These are phyloP conservation scores for Xylariaceae sp. DNA, from an alignment of 2,329 filamentous ascomycete species.

Conservation along the genomic window DNA sequence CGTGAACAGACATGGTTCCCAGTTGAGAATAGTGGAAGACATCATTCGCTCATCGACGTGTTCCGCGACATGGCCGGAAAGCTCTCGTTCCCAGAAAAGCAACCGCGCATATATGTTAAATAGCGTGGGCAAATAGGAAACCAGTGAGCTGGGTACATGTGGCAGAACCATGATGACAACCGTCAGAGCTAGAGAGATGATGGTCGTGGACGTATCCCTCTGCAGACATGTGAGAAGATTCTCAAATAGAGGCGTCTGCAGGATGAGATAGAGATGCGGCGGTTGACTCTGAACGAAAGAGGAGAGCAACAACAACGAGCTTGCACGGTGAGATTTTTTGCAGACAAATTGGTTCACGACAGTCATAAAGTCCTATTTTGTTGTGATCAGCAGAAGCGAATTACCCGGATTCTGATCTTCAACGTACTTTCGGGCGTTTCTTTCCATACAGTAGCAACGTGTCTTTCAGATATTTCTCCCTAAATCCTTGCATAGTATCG, in stretches of 20 bases:
- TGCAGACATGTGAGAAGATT: conserved; percentile 70
- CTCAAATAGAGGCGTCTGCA: conserved; percentile 66
- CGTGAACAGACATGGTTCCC: conserved; percentile 60
- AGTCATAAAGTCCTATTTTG: conserved; percentile 56
- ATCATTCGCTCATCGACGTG: conserved; percentile 36
- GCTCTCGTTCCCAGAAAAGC: conserved; percentile 68
- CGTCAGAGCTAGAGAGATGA: conserved; percentile 69
- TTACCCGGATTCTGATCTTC: conserved; percentile 2
- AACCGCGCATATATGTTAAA: conserved; percentile 79
- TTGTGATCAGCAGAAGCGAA: conserved; percentile 23
- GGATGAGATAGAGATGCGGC: conserved; percentile 70
- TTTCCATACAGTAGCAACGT: conserved; percentile 59
- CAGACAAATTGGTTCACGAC: conserved; percentile 62
- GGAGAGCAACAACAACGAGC: conserved; percentile 61
- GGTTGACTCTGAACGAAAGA: conserved; percentile 70
- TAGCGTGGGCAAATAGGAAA: conserved; percentile 62
- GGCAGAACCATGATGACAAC: conserved; percentile 76
- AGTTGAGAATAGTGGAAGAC: conserved; percentile 38
- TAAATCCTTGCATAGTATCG: conserved; percentile 38
- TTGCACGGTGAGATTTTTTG: conserved; percentile 57
- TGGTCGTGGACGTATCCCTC: conserved; percentile 69
- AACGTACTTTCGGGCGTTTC: conserved; percentile 56
- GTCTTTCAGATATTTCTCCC: conserved; percentile 47
- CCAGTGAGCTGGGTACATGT: conserved; percentile 69
- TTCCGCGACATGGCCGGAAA: conserved; percentile 37